phyloP scores from a whole-genome alignment of 108 stramenopile species.

The Seminavis robusta region DNA sequence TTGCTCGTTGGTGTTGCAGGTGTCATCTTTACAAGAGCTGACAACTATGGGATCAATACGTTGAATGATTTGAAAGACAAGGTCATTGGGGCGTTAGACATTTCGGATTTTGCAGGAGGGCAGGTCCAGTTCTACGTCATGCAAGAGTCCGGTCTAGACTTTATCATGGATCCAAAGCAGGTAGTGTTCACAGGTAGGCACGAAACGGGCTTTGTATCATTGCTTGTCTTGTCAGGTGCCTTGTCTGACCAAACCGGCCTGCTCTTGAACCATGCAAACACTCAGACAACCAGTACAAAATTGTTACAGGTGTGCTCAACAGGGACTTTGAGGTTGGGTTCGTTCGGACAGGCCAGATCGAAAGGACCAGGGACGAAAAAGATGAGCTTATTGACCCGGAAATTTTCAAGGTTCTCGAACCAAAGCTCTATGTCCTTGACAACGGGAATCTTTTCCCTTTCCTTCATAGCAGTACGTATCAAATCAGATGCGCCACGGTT shows the following conservation, averaged over 20 bases:
- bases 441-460: constrained; percentile 23
- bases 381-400: constrained; percentile 12
- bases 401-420: constrained; percentile 12
- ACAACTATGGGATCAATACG: neutral
- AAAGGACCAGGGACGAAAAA: constrained; percentile 7
- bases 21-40: constrained; percentile 4
- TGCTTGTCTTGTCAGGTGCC: no score
- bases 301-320: constrained; percentile 13
- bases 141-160: neutral
- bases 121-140: constrained; percentile 4
- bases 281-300: neutral
- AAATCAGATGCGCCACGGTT: no score
- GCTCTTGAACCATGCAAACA: no score
- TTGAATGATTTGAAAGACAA: constrained; percentile 11
- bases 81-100: constrained; percentile 4
- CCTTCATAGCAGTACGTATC: constrained; percentile 2
- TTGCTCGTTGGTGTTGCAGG: no score
- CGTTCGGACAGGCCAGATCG: constrained; percentile 16
- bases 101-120: neutral
- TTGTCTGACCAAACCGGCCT: no score
- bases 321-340: constrained; percentile 23
- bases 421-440: constrained; percentile 12
- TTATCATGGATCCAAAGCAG: constrained; percentile 5
- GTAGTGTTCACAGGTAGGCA: constrained; percentile 10
- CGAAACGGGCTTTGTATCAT: no score